Percentiles rank a stretch among this genome's conserved stretches.
Evolutionary conservation across 2,329 filamentous ascomycete species (phyloP).

Genomic region (Davidsoniella virescens): DNA sequence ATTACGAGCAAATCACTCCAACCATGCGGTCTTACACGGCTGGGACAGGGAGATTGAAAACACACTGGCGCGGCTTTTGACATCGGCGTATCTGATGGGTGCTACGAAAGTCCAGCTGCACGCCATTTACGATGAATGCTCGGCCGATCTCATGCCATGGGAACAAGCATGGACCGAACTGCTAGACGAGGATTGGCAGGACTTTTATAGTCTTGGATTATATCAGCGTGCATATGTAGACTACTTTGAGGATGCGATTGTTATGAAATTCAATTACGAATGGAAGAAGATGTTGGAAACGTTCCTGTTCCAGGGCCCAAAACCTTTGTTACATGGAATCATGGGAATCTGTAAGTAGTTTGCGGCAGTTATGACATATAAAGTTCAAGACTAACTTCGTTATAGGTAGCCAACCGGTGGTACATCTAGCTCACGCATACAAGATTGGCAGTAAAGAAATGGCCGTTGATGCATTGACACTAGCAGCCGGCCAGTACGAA

Average conservation of each 20-base stretch:
- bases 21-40: conserved; percentile 70
- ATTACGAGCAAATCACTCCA: conserved; percentile 79
- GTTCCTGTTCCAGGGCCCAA: conserved; percentile 57
- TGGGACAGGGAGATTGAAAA: conserved; percentile 56
- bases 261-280: conserved; percentile 51
- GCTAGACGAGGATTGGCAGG: conserved; percentile 67
- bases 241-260: conserved; percentile 87
- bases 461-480: conserved; percentile 70
- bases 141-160: conserved; percentile 63
- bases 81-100: conserved; percentile 73
- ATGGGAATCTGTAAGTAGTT: conserved; percentile 54
- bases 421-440: conserved; percentile 86
- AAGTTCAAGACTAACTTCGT: conserved; percentile 5
- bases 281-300: conserved; percentile 65
- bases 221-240: conserved; percentile 88
- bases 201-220: conserved; percentile 59
- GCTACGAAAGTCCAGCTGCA: conserved; percentile 58
- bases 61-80: conserved; percentile 65
- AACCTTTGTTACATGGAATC: conserved; percentile 67
- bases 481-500: conserved; percentile 44
- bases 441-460: conserved; percentile 75
- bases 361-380: background rate
- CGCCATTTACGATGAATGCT: conserved; percentile 63
- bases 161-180: conserved; percentile 71
- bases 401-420: conserved; percentile 74